A percentile compares a stretch with the other conserved stretches of the same genome.
Evolutionary conservation across 805 yeast species (phyloP).

Genomic region (Priceomyces haplophilus): DNA sequence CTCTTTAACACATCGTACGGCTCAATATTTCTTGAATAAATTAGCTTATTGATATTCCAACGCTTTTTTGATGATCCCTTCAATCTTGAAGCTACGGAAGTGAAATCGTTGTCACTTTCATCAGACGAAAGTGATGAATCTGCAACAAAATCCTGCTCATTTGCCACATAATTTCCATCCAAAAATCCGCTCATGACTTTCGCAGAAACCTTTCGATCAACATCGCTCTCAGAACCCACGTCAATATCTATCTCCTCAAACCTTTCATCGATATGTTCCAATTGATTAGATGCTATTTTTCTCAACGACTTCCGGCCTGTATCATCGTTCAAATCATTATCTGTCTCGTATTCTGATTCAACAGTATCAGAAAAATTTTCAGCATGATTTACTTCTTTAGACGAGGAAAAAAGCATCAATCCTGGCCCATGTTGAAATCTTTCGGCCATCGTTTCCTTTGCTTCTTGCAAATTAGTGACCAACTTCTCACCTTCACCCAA

Average conservation of each 20-base stretch:
- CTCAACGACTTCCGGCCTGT: slow-evolving; percentile 68
- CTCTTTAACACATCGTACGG: slow-evolving; percentile 70
- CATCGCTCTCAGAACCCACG: slow-evolving; percentile 38
- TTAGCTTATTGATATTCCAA: slow-evolving; percentile 79
- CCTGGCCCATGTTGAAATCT: slow-evolving; percentile 64
- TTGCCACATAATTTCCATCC: slow-evolving; percentile 29
- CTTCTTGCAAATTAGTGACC: slow-evolving; percentile 78
- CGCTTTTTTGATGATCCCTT: slow-evolving; percentile 49
- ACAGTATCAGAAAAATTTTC: slow-evolving; percentile 38
- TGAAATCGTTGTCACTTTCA: slow-evolving; percentile 35
- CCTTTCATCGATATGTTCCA: slow-evolving; percentile 46
- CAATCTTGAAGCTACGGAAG: slow-evolving; percentile 57
- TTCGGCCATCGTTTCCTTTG: slow-evolving; percentile 56
- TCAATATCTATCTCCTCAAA: slow-evolving; percentile 42
- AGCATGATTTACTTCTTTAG: slow-evolving; percentile 45
- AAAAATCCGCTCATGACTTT: slow-evolving; percentile 49
- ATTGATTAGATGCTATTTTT: slow-evolving; percentile 42
- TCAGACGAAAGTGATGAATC: slow-evolving; percentile 45
- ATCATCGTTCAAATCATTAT: slow-evolving; percentile 28
- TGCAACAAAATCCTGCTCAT: slow-evolving; percentile 43
- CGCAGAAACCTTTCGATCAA: slow-evolving; percentile 38
- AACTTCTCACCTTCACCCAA: slow-evolving; percentile 83
- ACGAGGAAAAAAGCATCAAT: slow-evolving; percentile 66
- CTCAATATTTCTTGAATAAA: slow-evolving; percentile 74
- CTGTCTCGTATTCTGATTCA: slow-evolving; percentile 34